Base-by-base conservation (phyloP, 371 early-diverging fungal species). In the Lichtheimia ornata region DNA sequence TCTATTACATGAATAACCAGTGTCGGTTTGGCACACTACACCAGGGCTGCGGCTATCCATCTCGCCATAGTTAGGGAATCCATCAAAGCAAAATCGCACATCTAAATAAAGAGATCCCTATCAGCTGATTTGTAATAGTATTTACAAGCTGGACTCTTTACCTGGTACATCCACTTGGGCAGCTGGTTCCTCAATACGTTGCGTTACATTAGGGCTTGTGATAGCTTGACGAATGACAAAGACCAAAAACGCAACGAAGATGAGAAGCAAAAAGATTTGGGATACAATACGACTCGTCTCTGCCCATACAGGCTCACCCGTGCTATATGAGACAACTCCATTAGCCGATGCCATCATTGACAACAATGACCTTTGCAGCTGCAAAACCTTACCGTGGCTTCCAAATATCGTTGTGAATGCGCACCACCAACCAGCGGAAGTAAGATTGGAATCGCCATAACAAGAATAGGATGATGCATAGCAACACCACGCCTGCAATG, bases 281-380 rank as follows among this genome's bases (percentile, higher is more conserved):
- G 61, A 72, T 5, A 71, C 57, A 22, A 80, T 69, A 20, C 80
- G 73, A 7, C 73, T 61, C 2, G 77, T 74, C 65, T 80, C 80
- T 30, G 80, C 80, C 80, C 80, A 80, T 11, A 73, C 42, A 28
- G 80, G 80, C 53, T 80, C 80, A 70, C 80, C 80, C 40, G 70
- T 71, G 66, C 77, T 72, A 55, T 13, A 45, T 15, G 5, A 13
- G 4, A 42, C 22, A 2, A 22, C 2, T 22, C 22, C 17, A 42
- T 14, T 25, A 24, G 52, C 22, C 2, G 12, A 14, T 20, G 24
- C 53, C 20, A 35, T 4, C 4, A 3, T 25, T 22, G 14, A 17
- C 5, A 17, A 47, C 47, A 20, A 3, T n/a, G 5, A n/a, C 17
- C 13, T 17, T 7, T 5, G n/a, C 9, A 20, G 17, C 11, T 17